Percentiles rank a stretch among this genome's conserved stretches.
These are phyloP conservation scores for Fusarium domesticum DNA, from an alignment of 2,329 filamentous ascomycete genomes.

Conservation along the genomic window DNA sequence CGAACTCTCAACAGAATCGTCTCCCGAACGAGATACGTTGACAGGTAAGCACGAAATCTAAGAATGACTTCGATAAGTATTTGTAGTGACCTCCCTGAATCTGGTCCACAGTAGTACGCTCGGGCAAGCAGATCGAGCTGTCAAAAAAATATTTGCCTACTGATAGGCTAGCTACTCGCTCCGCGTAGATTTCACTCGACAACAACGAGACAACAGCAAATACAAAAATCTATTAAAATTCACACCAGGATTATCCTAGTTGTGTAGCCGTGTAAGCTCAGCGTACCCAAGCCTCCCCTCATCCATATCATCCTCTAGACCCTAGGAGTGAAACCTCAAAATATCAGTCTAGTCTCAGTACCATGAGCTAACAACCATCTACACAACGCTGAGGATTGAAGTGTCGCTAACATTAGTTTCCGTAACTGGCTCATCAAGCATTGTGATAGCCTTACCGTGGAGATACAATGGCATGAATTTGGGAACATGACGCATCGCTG, in stretches of 20 bases:
- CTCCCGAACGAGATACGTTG: conserved; percentile 12
- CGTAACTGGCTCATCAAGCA: conserved; percentile 35
- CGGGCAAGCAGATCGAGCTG: conserved; percentile 41
- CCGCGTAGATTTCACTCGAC: not conserved
- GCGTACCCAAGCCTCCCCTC: conserved; percentile 44
- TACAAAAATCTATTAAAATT: conserved; percentile 17
- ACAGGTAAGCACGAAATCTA: conserved; percentile 37
- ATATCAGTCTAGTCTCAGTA: conserved; percentile 49
- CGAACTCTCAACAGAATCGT: conserved; percentile 12
- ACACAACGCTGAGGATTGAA: conserved; percentile 46
- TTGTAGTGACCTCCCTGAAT: conserved; percentile 39
- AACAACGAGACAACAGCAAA: not conserved
- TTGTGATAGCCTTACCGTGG: conserved; percentile 44
- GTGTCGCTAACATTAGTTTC: conserved; percentile 42
- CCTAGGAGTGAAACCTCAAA: conserved; percentile 45
- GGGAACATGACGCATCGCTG: conserved; percentile 47
- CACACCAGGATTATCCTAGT: conserved; percentile 50
- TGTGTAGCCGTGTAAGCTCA: conserved; percentile 47
- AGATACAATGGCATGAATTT: conserved; percentile 42
- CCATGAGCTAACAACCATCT: conserved; percentile 52
- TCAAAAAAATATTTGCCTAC: too few relatives aligned
- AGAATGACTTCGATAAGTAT: conserved; percentile 40
- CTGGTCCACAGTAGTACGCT: conserved; percentile 34
- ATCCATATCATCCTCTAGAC: conserved; percentile 48
- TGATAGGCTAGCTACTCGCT: conserved; percentile 16